Conservation (phyloP, 352 stramenopile genomes). For the Globisporangium spinosum region DNA sequence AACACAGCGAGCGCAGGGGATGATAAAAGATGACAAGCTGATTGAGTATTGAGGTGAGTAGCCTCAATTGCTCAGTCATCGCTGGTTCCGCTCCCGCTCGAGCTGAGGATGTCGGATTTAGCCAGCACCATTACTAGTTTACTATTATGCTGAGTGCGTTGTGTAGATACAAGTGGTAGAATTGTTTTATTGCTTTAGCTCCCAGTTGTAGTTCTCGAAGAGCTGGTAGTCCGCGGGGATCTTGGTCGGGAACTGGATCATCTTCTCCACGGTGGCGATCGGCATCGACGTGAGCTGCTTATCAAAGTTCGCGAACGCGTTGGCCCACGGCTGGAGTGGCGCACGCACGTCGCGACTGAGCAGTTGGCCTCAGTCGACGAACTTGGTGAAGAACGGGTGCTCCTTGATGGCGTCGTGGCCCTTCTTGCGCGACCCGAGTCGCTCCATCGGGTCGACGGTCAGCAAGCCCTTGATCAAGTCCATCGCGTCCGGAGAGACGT, state of each 20-base stretch:
- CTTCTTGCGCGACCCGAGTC: slow-evolving; percentile 45
- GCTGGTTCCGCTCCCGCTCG: too few relatives aligned
- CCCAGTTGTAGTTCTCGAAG: slow-evolving; percentile 87
- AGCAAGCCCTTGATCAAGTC: slow-evolving; percentile 56
- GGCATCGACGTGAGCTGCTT: slow-evolving; percentile 84
- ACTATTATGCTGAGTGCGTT: neutral
- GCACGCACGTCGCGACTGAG: slow-evolving; percentile 41
- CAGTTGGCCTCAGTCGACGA: slow-evolving; percentile 60
- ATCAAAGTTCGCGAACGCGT: slow-evolving; percentile 84
- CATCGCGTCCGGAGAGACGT: slow-evolving; percentile 43
- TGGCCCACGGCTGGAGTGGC: slow-evolving; percentile 61
- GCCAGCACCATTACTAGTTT: too few relatives aligned
- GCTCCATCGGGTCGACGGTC: slow-evolving; percentile 43
- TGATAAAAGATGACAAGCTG: too few relatives aligned
- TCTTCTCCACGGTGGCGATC: slow-evolving; percentile 60
- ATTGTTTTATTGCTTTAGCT: slow-evolving; percentile 28
- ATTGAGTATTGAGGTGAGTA: too few relatives aligned
- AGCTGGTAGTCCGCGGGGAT: slow-evolving; percentile 80
- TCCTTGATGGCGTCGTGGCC: slow-evolving; percentile 48
- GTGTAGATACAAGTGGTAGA: neutral
- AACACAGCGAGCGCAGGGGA: too few relatives aligned
- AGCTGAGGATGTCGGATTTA: too few relatives aligned
- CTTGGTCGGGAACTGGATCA: slow-evolving; percentile 72
- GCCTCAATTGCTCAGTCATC: too few relatives aligned
- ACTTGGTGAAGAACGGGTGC: slow-evolving; percentile 66